Conservation (phyloP, 2,329 filamentous ascomycete genomes). For the Rhinocladiella similis region DNA sequence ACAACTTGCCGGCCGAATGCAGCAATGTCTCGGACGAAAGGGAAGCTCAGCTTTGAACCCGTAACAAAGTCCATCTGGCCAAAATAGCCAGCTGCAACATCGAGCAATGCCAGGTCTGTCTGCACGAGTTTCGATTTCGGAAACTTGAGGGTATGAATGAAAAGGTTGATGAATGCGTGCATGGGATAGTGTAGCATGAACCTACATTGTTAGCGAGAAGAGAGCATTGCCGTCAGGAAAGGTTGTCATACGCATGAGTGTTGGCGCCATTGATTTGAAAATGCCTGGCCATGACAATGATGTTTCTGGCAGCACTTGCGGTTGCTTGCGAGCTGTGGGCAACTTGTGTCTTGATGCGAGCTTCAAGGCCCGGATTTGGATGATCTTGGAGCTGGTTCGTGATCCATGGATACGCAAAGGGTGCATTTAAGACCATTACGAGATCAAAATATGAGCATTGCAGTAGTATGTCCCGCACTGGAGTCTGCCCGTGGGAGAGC, state of each 20-base stretch:
- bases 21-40: conserved; percentile 11
- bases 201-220: too few relatives aligned
- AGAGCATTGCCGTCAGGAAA: too few relatives aligned
- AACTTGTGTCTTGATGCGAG: too few relatives aligned
- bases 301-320: not conserved
- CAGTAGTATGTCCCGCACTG: too few relatives aligned
- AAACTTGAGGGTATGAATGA: not conserved
- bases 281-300: not conserved
- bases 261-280: not conserved
- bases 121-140: too few relatives aligned
- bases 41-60: not conserved
- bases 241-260: not conserved
- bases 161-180: not conserved
- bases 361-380: too few relatives aligned
- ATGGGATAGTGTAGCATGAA: not conserved
- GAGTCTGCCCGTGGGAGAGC: too few relatives aligned
- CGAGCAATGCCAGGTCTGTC: not conserved
- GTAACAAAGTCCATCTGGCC: conserved; percentile 13
- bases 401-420: too few relatives aligned
- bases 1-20: too few relatives aligned
- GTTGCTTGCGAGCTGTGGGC: not conserved
- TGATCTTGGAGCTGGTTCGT: conserved; percentile 6
- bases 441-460: too few relatives aligned
- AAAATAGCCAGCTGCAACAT: not conserved
- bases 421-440: too few relatives aligned